phyloP scores from a whole-genome alignment of 192 early-diverging fungal species.

The Pilaira anomala region DNA sequence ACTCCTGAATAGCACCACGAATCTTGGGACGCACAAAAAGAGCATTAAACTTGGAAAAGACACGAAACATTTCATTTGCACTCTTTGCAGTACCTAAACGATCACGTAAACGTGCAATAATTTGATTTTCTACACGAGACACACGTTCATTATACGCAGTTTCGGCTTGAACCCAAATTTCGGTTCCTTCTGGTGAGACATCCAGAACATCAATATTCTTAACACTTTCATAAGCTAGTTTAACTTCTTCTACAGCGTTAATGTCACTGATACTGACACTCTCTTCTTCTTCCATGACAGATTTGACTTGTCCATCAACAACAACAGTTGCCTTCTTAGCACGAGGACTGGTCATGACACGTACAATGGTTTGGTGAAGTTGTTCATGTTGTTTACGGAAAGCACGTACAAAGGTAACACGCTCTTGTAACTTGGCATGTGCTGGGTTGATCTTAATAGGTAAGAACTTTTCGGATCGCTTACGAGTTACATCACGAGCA shows the following conservation, averaged over 20 bases:
- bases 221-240: constrained; percentile 85
- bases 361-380: constrained; percentile 92
- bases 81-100: constrained; percentile 92
- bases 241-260: constrained; percentile 86
- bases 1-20: constrained; percentile 98
- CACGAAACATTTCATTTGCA: constrained; percentile 99
- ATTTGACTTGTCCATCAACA: constrained; percentile 35
- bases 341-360: constrained; percentile 76
- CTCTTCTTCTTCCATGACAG: constrained; percentile 43
- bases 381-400: constrained; percentile 98
- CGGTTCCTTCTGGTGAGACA: constrained; percentile 88
- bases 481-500: constrained; percentile 91
- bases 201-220: constrained; percentile 95
- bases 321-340: constrained; percentile 37
- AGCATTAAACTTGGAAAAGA: constrained; percentile 99
- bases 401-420: constrained; percentile 81
- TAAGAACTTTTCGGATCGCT: constrained; percentile 87
- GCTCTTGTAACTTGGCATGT: constrained; percentile 92
- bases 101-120: constrained; percentile 91
- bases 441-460: constrained; percentile 91
- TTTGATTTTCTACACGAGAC: constrained; percentile 94
- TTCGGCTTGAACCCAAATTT: constrained; percentile 89
- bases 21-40: constrained; percentile 99
- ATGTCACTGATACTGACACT: constrained; percentile 58
- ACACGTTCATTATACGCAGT: constrained; percentile 93